phyloP scores from a whole-genome alignment of 2,329 filamentous ascomycete genomes.

The Cladobotryum protrusum region DNA sequence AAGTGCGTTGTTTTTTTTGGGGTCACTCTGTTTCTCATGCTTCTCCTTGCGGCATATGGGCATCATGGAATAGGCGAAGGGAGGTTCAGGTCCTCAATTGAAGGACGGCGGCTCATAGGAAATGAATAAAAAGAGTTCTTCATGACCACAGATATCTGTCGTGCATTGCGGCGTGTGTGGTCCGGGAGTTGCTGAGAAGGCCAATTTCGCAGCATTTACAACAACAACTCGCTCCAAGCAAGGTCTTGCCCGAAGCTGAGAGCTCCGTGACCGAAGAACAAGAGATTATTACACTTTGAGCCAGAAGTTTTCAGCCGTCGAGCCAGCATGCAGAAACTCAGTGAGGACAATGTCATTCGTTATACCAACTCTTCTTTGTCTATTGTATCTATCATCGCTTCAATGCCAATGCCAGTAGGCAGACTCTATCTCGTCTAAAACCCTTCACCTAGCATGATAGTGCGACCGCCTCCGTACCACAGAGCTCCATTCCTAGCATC shows the following conservation, averaged over 20 bases:
- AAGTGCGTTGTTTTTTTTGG: constrained; percentile 53
- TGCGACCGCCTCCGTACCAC: constrained; percentile 84
- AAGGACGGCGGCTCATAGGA: constrained; percentile 37
- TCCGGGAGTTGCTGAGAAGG: neutral
- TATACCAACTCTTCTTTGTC: neutral
- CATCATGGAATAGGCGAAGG: constrained; percentile 46
- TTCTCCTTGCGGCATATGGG: constrained; percentile 40
- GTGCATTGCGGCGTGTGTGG: neutral
- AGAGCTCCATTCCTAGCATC: constrained; percentile 68
- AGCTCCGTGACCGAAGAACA: no score
- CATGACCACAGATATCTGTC: constrained; percentile 10
- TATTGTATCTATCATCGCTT: neutral
- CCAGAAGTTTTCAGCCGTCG: no score
- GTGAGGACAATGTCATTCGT: neutral
- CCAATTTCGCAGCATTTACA: neutral
- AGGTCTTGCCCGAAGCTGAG: no score
- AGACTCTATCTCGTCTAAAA: constrained; percentile 38
- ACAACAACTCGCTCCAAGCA: neutral
- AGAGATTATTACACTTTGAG: no score
- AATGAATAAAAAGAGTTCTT: constrained; percentile 31
- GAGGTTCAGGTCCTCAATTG: constrained; percentile 39
- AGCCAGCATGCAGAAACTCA: no score
- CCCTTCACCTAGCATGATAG: constrained; percentile 56
- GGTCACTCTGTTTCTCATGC: constrained; percentile 36
- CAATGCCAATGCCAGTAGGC: neutral